Evolutionary conservation across 2,329 filamentous ascomycete genomes (phyloP), one percentile per base, ranked within the genome.

Genomic region (Ophioceras dolichostomum): DNA sequence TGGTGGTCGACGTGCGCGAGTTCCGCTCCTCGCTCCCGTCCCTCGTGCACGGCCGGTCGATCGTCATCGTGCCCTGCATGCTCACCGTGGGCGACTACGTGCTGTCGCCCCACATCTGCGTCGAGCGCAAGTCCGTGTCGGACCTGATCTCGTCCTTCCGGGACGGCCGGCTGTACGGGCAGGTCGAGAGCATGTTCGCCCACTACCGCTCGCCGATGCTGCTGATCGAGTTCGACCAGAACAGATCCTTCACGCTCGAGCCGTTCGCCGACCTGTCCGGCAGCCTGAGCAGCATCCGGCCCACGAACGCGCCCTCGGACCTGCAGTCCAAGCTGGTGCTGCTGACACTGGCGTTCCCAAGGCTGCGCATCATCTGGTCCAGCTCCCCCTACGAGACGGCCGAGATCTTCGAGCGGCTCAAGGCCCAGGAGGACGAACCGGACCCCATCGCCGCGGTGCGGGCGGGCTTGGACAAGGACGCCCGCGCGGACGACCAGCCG

Each of bases 71-170:
- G 0, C 91, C 91, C 2, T 95, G 89, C 59, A 93, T 94, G 75
- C 67, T 98, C 41, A 98, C 89, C 1, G 89, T 98, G 0, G 91
- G 86, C 45, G 91, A 98, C 62, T 98, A 98, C 58, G 80, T 98
- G 43, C 69, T 98, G 30, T 91, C 85, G 2, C 89, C 89, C 1
- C 74, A 78, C 46, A 91, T 96, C 46, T 94, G 87, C 59, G 74
- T 98, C 22, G 91, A 98, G 63, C 83, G 91, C 34, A 98, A 98
- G 62, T 93, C 84, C 19, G 72, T 98, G 51, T 79, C 77, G 51
- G 91, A 98, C 62, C 64, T 98, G 32, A 89, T 96, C 58, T 79
- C 79, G 39, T 95, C 87, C 1, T 87, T 98, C 61, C 80, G 81
- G 47, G 88, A 94, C 55, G 91, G 91, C 10, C 80, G 91, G 2